Evolutionary conservation across 257 asterid species (phyloP).

Genomic region (Solanum peruvianum): DNA sequence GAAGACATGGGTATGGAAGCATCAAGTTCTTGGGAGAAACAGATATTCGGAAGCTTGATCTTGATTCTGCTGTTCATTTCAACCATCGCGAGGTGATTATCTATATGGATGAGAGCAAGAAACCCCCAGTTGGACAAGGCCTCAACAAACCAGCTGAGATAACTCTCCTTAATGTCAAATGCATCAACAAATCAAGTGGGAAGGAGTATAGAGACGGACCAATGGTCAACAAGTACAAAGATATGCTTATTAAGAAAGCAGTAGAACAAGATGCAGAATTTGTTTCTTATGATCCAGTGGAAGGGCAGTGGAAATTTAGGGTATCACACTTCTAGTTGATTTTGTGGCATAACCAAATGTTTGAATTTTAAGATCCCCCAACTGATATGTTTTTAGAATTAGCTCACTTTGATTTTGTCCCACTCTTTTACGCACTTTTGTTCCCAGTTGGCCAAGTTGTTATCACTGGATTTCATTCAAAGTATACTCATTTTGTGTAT

Average conservation of each 20-base stretch:
- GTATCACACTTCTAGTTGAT: conserved; percentile 45
- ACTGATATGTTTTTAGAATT: background rate
- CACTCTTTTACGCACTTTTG: background rate
- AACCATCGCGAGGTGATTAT: conserved; percentile 57
- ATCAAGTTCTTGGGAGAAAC: conserved; percentile 83
- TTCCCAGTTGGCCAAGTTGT: background rate
- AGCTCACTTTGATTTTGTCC: background rate
- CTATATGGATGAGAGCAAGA: conserved; percentile 16
- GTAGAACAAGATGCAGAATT: conserved; percentile 74
- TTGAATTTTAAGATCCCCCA: background rate
- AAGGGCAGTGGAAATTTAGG: conserved; percentile 78
- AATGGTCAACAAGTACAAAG: conserved; percentile 44
- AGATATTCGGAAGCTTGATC: conserved; percentile 62
- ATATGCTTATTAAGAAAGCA: conserved; percentile 55
- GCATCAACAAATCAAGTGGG: conserved; percentile 53
- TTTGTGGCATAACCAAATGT: background rate
- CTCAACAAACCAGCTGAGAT: conserved; percentile 21
- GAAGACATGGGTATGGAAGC: conserved; percentile 65
- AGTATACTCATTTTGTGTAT: background rate
- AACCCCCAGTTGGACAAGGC: background rate
- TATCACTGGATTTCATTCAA: background rate
- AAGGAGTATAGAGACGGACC: conserved; percentile 51
- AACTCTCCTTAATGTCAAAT: conserved; percentile 59
- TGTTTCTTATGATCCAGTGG: conserved; percentile 53
- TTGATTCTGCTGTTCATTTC: conserved; percentile 58